Evolutionary conservation across 441 rosid genomes (phyloP).

Genomic region (Adansonia grandidieri): DNA sequence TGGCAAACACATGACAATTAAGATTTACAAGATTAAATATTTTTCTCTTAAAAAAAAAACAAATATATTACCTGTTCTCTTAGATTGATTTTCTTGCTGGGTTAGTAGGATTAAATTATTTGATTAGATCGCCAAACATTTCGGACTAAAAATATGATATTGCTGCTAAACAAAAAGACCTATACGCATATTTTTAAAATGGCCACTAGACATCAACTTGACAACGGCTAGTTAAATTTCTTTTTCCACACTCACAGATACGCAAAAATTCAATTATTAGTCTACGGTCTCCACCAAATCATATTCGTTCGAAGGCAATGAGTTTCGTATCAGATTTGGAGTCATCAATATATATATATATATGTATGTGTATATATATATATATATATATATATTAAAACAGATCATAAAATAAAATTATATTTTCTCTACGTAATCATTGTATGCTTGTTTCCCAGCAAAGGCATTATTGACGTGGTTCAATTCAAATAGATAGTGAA

Average conservation of each 20-base stretch:
- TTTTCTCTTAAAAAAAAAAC: neutral
- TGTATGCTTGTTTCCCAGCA: no score
- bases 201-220: slow-evolving; percentile 1
- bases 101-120: neutral
- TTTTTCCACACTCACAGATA: neutral
- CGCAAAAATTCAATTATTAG: neutral
- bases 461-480: no score
- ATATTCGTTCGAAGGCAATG: neutral
- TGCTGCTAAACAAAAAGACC: neutral
- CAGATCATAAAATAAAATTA: no score
- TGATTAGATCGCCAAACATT: neutral
- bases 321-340: slow-evolving; percentile 16
- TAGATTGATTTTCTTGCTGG: neutral
- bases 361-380: no score
- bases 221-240: neutral
- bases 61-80: neutral
- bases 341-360: neutral
- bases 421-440: no score
- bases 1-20: neutral
- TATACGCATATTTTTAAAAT: neutral
- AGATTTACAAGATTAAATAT: neutral
- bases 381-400: no score
- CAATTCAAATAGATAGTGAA: no score
- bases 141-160: neutral
- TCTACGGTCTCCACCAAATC: neutral